Percentiles rank a stretch among this genome's conserved stretches.
Conservation (phyloP, 192 early-diverging fungal species). For the Mortierella claussenii region DNA sequence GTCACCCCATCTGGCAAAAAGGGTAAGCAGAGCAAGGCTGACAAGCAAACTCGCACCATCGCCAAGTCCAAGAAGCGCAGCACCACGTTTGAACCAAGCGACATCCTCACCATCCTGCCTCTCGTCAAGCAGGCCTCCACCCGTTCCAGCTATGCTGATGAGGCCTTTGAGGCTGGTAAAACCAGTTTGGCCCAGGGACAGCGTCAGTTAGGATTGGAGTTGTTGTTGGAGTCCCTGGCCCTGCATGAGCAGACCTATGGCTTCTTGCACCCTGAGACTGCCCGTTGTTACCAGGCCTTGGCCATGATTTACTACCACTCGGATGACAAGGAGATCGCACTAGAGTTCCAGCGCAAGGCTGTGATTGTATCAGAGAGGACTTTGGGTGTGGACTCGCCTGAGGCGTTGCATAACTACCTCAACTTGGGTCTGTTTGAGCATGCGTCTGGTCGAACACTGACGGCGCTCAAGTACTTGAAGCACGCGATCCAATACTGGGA, state of each 20-base stretch:
- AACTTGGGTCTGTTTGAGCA: conserved; percentile 94
- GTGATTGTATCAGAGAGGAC: conserved; percentile 88
- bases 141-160: conserved; percentile 83
- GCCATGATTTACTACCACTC: conserved; percentile 85
- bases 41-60: conserved; percentile 48
- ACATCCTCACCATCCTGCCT: conserved; percentile 79
- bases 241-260: conserved; percentile 96
- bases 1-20: conserved; percentile 28
- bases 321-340: conserved; percentile 68
- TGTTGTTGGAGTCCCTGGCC: conserved; percentile 83
- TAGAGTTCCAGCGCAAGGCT: conserved; percentile 82
- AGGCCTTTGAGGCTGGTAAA: conserved; percentile 88
- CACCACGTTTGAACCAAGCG: conserved; percentile 70
- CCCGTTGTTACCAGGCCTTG: conserved; percentile 83
- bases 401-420: conserved; percentile 90
- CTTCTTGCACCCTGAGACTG: conserved; percentile 90
- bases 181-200: conserved; percentile 82
- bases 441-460: conserved; percentile 72
- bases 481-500: conserved; percentile 88
- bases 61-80: conserved; percentile 61
- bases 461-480: conserved; percentile 81
- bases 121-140: conserved; percentile 75
- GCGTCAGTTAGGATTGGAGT: conserved; percentile 80
- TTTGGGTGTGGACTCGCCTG: conserved; percentile 85
- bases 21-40: conserved; percentile 34